These are phyloP conservation scores for Mortierella alpina DNA, from an alignment of 192 early-diverging fungal species.

Conservation along the genomic window DNA sequence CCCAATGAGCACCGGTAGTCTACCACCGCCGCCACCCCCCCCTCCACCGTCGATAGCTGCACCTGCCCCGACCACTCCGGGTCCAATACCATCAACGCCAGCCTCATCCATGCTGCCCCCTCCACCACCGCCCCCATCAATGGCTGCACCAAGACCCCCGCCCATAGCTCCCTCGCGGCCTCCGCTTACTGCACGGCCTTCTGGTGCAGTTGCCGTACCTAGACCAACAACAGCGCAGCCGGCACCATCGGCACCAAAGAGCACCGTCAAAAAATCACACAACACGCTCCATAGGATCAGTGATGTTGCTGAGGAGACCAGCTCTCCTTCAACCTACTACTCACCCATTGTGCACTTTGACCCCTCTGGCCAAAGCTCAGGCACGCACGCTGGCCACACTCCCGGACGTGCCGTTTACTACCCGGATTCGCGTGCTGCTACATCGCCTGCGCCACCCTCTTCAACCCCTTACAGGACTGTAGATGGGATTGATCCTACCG, in stretches of 20 bases:
- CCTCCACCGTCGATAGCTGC: background rate
- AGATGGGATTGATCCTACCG: no score
- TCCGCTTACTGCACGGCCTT: background rate
- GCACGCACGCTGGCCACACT: no score
- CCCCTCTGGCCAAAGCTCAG: no score
- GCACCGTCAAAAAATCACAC: no score
- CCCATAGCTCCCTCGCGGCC: background rate
- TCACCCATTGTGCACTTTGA: no score
- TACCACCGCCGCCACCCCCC: background rate
- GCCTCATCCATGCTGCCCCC: background rate
- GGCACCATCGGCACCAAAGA: no score
- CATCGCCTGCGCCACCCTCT: background rate
- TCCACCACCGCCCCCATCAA: background rate
- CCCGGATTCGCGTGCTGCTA: background rate
- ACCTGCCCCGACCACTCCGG: no score
- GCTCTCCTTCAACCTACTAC: no score
- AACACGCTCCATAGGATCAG: no score
- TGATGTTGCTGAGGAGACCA: no score
- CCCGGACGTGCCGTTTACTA: no score
- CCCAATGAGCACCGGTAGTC: background rate
- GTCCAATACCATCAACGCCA: background rate
- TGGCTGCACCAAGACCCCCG: background rate
- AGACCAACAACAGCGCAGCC: no score
- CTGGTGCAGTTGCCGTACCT: background rate
- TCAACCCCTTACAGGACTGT: background rate